A percentile compares a stretch with the other conserved stretches of the same genome.
These are phyloP conservation scores for Fusarium continuum DNA, from an alignment of 2,329 filamentous ascomycete species.

Conservation along the genomic window DNA sequence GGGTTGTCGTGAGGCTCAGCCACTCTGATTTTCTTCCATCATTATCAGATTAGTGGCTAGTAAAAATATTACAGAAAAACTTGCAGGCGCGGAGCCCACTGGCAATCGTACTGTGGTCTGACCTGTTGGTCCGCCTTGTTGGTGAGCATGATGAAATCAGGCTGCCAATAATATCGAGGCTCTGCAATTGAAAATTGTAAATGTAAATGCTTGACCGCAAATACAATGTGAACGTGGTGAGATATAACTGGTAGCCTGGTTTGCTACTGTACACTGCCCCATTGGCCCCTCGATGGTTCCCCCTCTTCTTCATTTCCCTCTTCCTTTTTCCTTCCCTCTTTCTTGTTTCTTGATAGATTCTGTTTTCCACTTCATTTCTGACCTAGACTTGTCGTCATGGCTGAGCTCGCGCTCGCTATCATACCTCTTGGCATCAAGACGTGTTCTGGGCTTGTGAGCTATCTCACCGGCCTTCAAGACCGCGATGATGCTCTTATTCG, in stretches of 20 bases:
- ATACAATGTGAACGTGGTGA: background rate
- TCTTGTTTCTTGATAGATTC: too few relatives aligned
- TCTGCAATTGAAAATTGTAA: background rate
- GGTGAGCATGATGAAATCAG: too few relatives aligned
- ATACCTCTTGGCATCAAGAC: background rate
- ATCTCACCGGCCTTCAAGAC: background rate
- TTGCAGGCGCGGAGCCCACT: too few relatives aligned
- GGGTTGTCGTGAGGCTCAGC: too few relatives aligned
- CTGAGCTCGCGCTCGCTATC: background rate
- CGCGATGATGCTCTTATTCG: background rate
- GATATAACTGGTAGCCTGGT: background rate
- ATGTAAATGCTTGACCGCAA: background rate
- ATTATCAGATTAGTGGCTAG: too few relatives aligned
- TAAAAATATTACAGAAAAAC: too few relatives aligned
- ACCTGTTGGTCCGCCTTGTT: too few relatives aligned
- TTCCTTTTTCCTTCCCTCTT: background rate
- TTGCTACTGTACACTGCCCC: background rate
- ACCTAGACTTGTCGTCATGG: background rate
- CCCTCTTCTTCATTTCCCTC: too few relatives aligned
- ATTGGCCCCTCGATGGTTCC: too few relatives aligned
- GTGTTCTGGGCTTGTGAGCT: background rate
- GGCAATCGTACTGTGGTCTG: too few relatives aligned
- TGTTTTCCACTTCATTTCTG: too few relatives aligned
- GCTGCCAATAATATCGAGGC: background rate
- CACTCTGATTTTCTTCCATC: too few relatives aligned